Base-by-base conservation (phyloP, 805 yeast species). In the Helenozyma rhizophorensis region DNA sequence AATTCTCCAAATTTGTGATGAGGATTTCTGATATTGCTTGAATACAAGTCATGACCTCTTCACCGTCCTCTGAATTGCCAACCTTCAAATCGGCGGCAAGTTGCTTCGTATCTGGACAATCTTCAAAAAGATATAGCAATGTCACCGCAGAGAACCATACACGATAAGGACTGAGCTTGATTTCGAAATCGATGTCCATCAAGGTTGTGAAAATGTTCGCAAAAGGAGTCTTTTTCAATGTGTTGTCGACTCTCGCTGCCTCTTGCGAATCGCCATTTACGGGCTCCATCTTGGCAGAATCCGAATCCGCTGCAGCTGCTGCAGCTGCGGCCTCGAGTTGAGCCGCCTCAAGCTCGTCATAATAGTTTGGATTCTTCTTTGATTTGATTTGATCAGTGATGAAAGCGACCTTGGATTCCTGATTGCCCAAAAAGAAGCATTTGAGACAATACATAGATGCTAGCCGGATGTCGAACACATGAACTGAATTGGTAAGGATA, bases 111-210 rank as follows among this genome's bases (percentile, higher is more conserved):
- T 70, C 76, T 4, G 67, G 67, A 38, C 59, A 62, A 23, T 73
- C 81, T 34, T 74, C 75, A 40, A 88, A 72, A 2, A 88, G 53
- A 34, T 73, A 74, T 26, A 83, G 65, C 14, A 90, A 53, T 4
- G 86, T 62, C 4, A 78, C 72, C 2, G 83, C 65, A 0, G 96
- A 77, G 58, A 90, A 89, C 93, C 95, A 93, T 1, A 78, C 59
- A 48, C 79, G 77, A 53, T 88, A 93, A 0, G 99, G 97, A 45
- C 93, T 90, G 21, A 89, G 58, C 33, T 79, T 75, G 27, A 53
- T 36, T 11, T 61, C 67, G 2, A 65, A 75, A 43, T 89, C 90
- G 48, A 83, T 86, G 42, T 83, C 90, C 44, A 87, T 70, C 6
- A 93, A 56, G 0, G 83, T 73, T 16, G 77, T 64, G 36, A 93